These are phyloP conservation scores for Xylaria sp. DNA, from an alignment of 2,329 filamentous ascomycete genomes.

Conservation along the genomic window DNA sequence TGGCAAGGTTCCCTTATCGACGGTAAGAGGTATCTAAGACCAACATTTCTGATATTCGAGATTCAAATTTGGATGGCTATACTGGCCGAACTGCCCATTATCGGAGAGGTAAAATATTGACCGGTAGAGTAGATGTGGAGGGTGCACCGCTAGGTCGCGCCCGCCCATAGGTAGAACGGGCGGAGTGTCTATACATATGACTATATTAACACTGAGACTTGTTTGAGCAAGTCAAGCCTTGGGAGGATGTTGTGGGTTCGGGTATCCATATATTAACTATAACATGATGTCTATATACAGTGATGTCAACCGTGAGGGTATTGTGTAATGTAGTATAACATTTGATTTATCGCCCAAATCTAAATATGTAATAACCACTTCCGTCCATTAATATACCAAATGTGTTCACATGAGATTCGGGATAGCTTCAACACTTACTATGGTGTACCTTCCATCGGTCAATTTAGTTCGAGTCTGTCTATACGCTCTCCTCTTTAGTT, in stretches of 20 bases:
- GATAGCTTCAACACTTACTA: not conserved
- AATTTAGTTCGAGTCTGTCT: not conserved
- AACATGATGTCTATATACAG: not conserved
- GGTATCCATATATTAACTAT: constrained; percentile 12
- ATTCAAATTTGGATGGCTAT: no score
- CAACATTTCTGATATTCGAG: no score
- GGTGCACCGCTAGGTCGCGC: no score
- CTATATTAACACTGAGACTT: not conserved
- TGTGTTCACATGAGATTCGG: not conserved
- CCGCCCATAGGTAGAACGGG: no score
- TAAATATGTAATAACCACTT: constrained; percentile 3
- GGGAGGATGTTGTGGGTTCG: not conserved
- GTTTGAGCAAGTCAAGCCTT: not conserved
- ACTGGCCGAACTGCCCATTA: no score
- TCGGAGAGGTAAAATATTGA: no score
- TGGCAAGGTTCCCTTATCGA: no score
- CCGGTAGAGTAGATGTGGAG: no score
- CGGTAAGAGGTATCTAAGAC: no score
- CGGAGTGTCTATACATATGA: no score
- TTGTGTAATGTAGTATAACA: not conserved
- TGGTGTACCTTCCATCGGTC: not conserved
- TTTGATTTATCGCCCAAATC: not conserved
- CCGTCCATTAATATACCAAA: not conserved
- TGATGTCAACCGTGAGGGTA: not conserved
- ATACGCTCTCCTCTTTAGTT: constrained; percentile 4